These are phyloP conservation scores for Ceratobasidium sp. DNA, from an alignment of 1,284 basidiomycete species.

Conservation along the genomic window DNA sequence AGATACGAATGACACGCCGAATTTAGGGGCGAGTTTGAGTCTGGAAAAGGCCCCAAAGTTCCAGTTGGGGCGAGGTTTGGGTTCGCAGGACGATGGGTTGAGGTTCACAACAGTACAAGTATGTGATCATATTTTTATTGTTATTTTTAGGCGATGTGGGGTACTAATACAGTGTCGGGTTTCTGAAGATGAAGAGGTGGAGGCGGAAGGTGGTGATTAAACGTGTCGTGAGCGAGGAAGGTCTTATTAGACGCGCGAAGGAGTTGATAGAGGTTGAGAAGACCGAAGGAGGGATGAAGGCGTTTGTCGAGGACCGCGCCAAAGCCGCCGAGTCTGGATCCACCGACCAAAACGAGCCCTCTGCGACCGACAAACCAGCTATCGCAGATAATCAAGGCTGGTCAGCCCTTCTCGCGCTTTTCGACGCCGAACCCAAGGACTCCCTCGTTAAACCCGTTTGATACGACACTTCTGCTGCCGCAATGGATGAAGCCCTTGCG, in stretches of 20 bases:
- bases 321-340: constrained; percentile 59
- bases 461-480: constrained; percentile 54
- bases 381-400: constrained; percentile 63
- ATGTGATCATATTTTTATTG: background rate
- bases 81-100: constrained; percentile 89
- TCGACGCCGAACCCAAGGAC: constrained; percentile 88
- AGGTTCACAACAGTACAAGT: constrained; percentile 68
- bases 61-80: constrained; percentile 88
- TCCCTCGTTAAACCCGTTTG: constrained; percentile 93
- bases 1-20: constrained; percentile 51
- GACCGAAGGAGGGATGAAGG: constrained; percentile 63
- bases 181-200: constrained; percentile 73
- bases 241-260: constrained; percentile 81
- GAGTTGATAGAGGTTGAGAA: constrained; percentile 77
- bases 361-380: constrained; percentile 51
- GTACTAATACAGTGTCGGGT: constrained; percentile 55
- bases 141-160: background rate
- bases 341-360: constrained; percentile 55
- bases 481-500: constrained; percentile 59
- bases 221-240: constrained; percentile 80
- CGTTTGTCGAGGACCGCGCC: constrained; percentile 67
- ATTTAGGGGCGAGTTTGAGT: constrained; percentile 71
- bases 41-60: constrained; percentile 91
- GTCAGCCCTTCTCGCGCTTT: constrained; percentile 90
- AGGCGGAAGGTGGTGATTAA: constrained; percentile 80